phyloP scores from a whole-genome alignment of 75 land plant species.

The Pinus tabuliformis region DNA sequence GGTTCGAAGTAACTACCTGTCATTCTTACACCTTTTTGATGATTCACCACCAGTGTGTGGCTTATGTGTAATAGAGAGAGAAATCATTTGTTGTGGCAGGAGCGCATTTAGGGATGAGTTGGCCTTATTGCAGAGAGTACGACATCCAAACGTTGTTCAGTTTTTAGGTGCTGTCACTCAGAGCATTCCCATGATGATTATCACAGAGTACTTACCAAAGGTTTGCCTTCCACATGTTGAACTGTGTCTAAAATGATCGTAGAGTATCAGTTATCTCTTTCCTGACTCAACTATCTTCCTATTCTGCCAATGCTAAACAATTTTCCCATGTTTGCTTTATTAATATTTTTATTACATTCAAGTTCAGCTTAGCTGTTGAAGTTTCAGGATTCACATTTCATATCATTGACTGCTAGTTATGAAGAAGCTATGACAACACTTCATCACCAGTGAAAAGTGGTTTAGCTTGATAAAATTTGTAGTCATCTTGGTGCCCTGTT shows the following conservation, averaged over 20 bases:
- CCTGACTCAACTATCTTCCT: background rate
- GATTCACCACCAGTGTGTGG: background rate
- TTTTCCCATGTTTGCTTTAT: background rate
- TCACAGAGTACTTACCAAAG: slow-evolving; percentile 89
- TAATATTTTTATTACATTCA: background rate
- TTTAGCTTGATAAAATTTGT: background rate
- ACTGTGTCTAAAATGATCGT: background rate
- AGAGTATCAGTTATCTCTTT: background rate
- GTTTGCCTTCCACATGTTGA: slow-evolving; percentile 21
- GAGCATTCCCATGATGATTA: slow-evolving; percentile 90
- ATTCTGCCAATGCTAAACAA: background rate
- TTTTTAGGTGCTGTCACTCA: slow-evolving; percentile 98
- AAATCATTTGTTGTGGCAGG: slow-evolving; percentile 45
- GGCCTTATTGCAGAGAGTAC: slow-evolving; percentile 67
- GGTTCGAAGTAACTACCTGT: background rate
- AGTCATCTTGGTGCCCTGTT: background rate
- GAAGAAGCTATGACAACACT: background rate
- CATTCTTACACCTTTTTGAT: background rate
- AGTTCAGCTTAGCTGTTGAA: background rate
- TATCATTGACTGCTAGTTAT: background rate
- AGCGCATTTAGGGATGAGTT: slow-evolving; percentile 83
- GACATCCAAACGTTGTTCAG: slow-evolving; percentile 99
- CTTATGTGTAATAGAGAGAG: slow-evolving; percentile 1
- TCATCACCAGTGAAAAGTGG: background rate
- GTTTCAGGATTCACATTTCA: background rate